A percentile compares a stretch with the other conserved stretches of the same genome.
These are phyloP conservation scores for Skeletonema marinoi DNA, from an alignment of 108 stramenopile genomes.

Conservation along the genomic window DNA sequence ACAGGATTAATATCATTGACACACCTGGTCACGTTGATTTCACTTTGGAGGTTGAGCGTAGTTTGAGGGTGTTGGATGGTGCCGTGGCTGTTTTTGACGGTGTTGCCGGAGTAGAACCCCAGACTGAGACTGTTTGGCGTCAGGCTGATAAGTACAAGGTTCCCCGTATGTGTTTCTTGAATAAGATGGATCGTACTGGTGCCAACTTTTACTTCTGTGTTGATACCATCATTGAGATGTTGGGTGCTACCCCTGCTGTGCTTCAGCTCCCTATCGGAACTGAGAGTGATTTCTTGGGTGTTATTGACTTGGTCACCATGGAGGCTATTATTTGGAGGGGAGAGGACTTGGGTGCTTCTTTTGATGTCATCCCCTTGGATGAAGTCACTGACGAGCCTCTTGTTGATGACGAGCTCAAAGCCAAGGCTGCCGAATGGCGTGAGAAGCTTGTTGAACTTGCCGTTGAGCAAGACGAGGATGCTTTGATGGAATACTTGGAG, in stretches of 20 bases:
- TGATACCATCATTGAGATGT: constrained; percentile 89
- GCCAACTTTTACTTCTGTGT: constrained; percentile 97
- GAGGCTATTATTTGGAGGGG: constrained; percentile 95
- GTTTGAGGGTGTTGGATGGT: constrained; percentile 97
- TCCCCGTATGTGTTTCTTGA: constrained; percentile 98
- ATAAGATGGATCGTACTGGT: constrained; percentile 99
- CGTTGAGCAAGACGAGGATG: constrained; percentile 92
- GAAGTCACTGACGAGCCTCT: constrained; percentile 88
- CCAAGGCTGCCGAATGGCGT: constrained; percentile 80
- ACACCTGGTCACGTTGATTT: constrained; percentile 97
- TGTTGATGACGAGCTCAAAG: constrained; percentile 87
- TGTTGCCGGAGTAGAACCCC: constrained; percentile 99
- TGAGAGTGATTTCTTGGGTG: constrained; percentile 93
- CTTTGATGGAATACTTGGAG: constrained; percentile 89
- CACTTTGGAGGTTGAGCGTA: constrained; percentile 96
- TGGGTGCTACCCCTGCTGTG: constrained; percentile 93
- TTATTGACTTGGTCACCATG: constrained; percentile 97
- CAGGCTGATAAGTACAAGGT: constrained; percentile 98
- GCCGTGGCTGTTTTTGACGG: constrained; percentile 99
- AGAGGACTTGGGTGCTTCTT: constrained; percentile 96
- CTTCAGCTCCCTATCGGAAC: constrained; percentile 95
- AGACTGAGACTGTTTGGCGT: constrained; percentile 99
- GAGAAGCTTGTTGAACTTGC: constrained; percentile 87
- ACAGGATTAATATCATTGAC: constrained; percentile 98
- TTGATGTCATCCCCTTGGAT: constrained; percentile 86